Conservation (phyloP, 208 protist genomes). For the Endotrypanum monterogeii region DNA sequence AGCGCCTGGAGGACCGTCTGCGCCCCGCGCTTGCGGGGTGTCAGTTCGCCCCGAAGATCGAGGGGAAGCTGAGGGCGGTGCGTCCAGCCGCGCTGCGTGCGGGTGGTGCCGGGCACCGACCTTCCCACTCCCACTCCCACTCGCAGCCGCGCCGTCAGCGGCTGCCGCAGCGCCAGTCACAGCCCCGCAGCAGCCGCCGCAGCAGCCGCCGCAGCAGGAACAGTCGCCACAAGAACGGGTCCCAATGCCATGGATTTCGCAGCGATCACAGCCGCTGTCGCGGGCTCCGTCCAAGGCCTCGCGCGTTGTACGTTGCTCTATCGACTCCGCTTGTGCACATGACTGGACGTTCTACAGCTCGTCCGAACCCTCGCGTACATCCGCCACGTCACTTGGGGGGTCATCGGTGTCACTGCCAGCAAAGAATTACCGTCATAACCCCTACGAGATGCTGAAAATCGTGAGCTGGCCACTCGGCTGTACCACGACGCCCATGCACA, state of each 20-base stretch:
- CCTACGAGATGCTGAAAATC: not conserved
- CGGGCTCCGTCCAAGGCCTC: too few species aligned
- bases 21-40: slow-evolving; percentile 51
- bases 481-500: too few species aligned
- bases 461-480: not conserved
- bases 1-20: slow-evolving; percentile 71
- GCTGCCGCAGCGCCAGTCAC: too few species aligned
- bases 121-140: not conserved
- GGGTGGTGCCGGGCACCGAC: not conserved
- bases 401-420: not conserved
- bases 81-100: slow-evolving; percentile 5
- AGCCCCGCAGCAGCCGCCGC: too few species aligned
- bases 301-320: too few species aligned
- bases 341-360: not conserved
- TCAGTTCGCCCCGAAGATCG: slow-evolving; percentile 63
- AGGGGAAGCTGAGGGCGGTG: slow-evolving; percentile 65
- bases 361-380: not conserved
- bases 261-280: too few species aligned
- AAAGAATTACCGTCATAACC: not conserved
- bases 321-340: not conserved
- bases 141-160: too few species aligned
- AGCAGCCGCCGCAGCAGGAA: slow-evolving; percentile 36
- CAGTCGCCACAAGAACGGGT: not conserved
- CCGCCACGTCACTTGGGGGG: not conserved
- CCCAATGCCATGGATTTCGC: too few species aligned